These are phyloP conservation scores for Capsicum pubescens DNA, from an alignment of 257 asterid species.

Conservation along the genomic window DNA sequence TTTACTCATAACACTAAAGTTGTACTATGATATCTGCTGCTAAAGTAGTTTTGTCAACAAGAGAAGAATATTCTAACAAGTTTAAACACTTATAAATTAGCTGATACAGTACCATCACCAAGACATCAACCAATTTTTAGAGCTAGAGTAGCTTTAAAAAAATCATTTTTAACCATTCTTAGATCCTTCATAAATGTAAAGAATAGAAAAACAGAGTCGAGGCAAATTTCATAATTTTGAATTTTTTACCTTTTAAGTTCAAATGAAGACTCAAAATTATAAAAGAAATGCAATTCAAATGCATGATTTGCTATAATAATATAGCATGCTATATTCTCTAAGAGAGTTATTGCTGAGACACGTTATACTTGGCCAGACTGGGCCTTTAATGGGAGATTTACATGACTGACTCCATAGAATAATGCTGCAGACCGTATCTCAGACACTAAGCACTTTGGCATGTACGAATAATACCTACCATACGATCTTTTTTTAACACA, in stretches of 20 bases:
- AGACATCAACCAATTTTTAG: not conserved
- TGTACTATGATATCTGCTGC: not conserved
- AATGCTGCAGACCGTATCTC: not conserved
- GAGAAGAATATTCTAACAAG: constrained; percentile 15
- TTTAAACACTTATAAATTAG: not conserved
- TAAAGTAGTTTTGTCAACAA: constrained; percentile 6
- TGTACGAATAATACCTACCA: not conserved
- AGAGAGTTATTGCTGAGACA: constrained; percentile 22
- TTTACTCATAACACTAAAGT: not conserved
- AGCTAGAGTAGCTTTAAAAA: not conserved
- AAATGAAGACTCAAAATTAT: not conserved
- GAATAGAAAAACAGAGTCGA: not conserved
- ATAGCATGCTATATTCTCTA: not conserved
- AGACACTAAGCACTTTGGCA: constrained; percentile 6
- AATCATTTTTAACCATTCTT: not conserved
- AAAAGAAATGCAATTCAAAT: not conserved
- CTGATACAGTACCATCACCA: not conserved
- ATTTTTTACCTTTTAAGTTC: not conserved
- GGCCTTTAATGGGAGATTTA: not conserved
- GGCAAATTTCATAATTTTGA: not conserved
- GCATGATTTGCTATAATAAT: not conserved
- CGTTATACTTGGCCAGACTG: not conserved
- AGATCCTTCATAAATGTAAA: constrained; percentile 14
- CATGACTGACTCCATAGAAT: not conserved
- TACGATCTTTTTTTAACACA: not conserved